A percentile compares a stretch with the other conserved stretches of the same genome.
Conservation (phyloP, 345 rosid genomes). For the Iberis pinnata region DNA sequence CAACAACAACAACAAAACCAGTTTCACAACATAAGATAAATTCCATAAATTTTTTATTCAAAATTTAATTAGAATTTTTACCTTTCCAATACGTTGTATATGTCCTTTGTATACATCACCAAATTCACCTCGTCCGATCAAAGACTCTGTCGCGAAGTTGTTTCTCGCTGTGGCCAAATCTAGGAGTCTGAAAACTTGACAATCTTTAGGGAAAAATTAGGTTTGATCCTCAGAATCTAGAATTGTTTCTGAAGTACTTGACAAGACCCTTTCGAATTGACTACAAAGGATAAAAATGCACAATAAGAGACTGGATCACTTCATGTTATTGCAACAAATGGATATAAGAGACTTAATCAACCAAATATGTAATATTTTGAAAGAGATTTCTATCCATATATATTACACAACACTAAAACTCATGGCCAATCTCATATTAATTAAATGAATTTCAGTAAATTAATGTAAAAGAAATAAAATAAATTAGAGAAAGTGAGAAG, state of each 20-base stretch:
- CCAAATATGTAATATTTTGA: too few species aligned
- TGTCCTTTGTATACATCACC: slow-evolving; percentile 61
- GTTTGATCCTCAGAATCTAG: slow-evolving; percentile 5
- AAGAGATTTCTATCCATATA: too few species aligned
- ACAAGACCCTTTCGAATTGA: slow-evolving; percentile 7
- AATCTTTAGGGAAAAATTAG: too few species aligned
- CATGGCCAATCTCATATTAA: too few species aligned
- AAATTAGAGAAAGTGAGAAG: too few species aligned
- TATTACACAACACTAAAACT: too few species aligned
- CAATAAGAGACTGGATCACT: not conserved
- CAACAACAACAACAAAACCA: not conserved
- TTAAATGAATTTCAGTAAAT: too few species aligned
- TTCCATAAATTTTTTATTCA: too few species aligned
- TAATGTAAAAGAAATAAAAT: too few species aligned
- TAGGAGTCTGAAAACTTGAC: slow-evolving; percentile 39
- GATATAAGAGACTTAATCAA: not conserved
- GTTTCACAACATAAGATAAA: not conserved
- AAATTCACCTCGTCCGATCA: slow-evolving; percentile 78
- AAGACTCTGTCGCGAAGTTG: slow-evolving; percentile 36
- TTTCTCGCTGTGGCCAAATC: slow-evolving; percentile 61
- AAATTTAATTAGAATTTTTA: slow-evolving; percentile 5
- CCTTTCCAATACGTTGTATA: slow-evolving; percentile 45
- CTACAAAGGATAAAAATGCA: slow-evolving; percentile 7
- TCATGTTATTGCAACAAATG: not conserved
- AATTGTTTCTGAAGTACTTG: slow-evolving; percentile 13